Conservation (phyloP, 2,329 filamentous ascomycete species). For the Cryphonectria nitschkei region DNA sequence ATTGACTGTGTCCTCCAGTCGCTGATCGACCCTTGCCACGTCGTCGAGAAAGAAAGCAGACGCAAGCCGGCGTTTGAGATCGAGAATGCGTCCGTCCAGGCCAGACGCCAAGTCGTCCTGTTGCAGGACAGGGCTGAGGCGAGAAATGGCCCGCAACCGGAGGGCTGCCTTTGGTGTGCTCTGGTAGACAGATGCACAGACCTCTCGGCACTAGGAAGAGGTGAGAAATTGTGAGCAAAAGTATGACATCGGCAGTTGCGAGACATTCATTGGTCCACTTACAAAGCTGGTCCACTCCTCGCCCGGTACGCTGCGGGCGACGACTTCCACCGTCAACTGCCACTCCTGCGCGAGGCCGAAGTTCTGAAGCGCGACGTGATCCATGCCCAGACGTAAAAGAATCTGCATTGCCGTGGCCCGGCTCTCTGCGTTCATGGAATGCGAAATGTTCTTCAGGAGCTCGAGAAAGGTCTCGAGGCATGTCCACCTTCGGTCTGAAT, state of each 20-base stretch:
- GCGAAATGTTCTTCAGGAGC: conserved; percentile 45
- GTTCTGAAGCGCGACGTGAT: conserved; percentile 52
- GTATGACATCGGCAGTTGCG: conserved; percentile 23
- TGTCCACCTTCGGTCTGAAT: conserved; percentile 48
- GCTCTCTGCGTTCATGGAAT: conserved; percentile 40
- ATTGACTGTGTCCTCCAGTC: conserved; percentile 47
- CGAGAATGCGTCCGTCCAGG: conserved; percentile 47
- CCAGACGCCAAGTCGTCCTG: neutral
- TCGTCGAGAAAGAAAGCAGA: conserved; percentile 64
- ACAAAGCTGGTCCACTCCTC: conserved; percentile 43
- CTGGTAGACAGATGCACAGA: conserved; percentile 51
- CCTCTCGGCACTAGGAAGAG: conserved; percentile 49
- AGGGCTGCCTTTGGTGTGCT: conserved; percentile 54
- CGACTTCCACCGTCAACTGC: conserved; percentile 47
- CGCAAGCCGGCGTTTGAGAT: conserved; percentile 69
- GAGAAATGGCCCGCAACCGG: conserved; percentile 60
- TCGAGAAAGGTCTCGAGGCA: conserved; percentile 48
- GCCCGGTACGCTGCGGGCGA: conserved; percentile 48
- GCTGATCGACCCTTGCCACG: conserved; percentile 43
- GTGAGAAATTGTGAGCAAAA: neutral
- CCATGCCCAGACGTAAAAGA: conserved; percentile 59
- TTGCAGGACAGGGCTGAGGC: conserved; percentile 58
- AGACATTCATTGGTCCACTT: conserved; percentile 39
- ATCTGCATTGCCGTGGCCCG: conserved; percentile 48
- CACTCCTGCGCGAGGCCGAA: conserved; percentile 45